Evolutionary conservation across 306 rosid genomes (phyloP).

Genomic region (Pyrus communis): DNA sequence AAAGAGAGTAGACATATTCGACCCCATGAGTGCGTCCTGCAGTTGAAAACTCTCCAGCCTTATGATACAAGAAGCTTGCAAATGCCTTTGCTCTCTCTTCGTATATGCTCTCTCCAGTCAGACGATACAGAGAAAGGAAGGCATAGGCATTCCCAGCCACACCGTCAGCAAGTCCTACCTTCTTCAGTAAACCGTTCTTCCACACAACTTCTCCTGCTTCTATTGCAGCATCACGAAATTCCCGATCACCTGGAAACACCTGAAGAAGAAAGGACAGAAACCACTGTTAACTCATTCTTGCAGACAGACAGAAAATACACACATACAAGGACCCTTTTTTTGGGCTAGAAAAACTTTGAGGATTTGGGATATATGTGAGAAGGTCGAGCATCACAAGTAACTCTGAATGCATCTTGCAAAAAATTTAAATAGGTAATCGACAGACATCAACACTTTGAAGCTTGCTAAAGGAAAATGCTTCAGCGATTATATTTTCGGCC

Average conservation of each 20-base stretch:
- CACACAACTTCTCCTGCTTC: conserved; percentile 96
- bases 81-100: conserved; percentile 76
- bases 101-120: conserved; percentile 61
- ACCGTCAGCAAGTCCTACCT: conserved; percentile 84
- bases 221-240: conserved; percentile 82
- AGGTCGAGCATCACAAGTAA: background rate
- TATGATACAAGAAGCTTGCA: conserved; percentile 55
- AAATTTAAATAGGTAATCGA: too few species aligned
- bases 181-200: conserved; percentile 79
- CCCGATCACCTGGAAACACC: conserved; percentile 66
- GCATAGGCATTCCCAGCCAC: conserved; percentile 77
- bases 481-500: too few species aligned
- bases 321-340: background rate
- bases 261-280: conserved; percentile 10
- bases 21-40: conserved; percentile 12
- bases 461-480: too few species aligned
- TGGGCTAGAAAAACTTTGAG: background rate
- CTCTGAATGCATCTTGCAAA: background rate
- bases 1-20: conserved; percentile 52
- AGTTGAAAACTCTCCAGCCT: conserved; percentile 21
- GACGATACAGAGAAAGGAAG: conserved; percentile 58
- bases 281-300: background rate
- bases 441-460: too few species aligned
- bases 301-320: background rate
- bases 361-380: background rate